Evolutionary conservation across 805 yeast genomes (phyloP).

Genomic region (Clavispora phyllophila): DNA sequence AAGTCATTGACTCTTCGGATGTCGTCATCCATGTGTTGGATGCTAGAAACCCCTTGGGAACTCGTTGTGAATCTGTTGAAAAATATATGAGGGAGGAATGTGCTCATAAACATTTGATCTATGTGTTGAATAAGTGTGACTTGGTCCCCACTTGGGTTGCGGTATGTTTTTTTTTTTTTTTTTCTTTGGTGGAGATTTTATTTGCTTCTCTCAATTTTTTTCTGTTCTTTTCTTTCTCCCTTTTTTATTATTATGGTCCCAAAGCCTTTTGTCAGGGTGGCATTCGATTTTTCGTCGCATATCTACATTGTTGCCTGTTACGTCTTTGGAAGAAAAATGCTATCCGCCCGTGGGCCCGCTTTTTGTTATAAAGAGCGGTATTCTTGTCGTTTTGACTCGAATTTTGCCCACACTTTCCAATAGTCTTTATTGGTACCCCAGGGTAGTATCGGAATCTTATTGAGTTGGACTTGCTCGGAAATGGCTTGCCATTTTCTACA

Average conservation of each 20-base stretch:
- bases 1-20: conserved; percentile 96
- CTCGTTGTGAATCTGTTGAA: conserved; percentile 90
- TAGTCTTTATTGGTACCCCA: conserved; percentile 41
- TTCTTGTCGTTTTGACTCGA: conserved; percentile 33
- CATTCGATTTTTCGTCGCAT: conserved; percentile 33
- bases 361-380: conserved; percentile 27
- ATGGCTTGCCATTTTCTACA: conserved; percentile 14
- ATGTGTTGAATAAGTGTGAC: conserved; percentile 95
- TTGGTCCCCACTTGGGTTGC: conserved; percentile 99
- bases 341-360: conserved; percentile 50
- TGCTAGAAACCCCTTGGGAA: conserved; percentile 96
- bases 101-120: conserved; percentile 93
- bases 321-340: conserved; percentile 88
- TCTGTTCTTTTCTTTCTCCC: neutral
- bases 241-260: conserved; percentile 37
- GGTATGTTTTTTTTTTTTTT: conserved; percentile 54
- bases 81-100: conserved; percentile 90
- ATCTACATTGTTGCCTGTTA: conserved; percentile 75
- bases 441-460: conserved; percentile 56
- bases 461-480: conserved; percentile 69
- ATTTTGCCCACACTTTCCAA: conserved; percentile 28
- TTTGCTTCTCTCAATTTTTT: conserved; percentile 3
- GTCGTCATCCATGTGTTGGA: conserved; percentile 94
- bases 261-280: conserved; percentile 83
- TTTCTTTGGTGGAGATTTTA: neutral